Conservation (phyloP, 306 rosid species). For the Acacia crassicarpa region DNA sequence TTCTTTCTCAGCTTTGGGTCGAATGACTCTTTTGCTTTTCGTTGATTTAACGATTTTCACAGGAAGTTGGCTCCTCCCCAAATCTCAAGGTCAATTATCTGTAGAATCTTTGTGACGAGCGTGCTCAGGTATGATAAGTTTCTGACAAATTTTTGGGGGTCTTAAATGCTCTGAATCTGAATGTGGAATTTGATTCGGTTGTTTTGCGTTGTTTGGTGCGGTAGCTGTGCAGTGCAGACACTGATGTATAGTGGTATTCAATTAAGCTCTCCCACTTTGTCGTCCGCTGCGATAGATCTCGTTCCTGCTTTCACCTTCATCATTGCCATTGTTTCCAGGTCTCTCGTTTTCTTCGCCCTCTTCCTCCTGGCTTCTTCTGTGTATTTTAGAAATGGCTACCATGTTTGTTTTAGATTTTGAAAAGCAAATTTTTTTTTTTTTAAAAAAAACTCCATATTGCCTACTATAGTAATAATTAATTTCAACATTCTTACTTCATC, state of each 20-base stretch:
- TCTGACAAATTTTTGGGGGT: not conserved
- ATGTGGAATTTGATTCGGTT: not conserved
- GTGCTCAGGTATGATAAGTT: slow-evolving; percentile 26
- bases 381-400: no score
- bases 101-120: slow-evolving; percentile 31
- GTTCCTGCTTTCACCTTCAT: not conserved
- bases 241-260: slow-evolving; percentile 36
- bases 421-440: no score
- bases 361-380: not conserved
- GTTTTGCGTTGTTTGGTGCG: not conserved
- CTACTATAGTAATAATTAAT: no score
- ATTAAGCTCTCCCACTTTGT: slow-evolving; percentile 53
- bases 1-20: not conserved
- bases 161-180: not conserved
- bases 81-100: slow-evolving; percentile 20
- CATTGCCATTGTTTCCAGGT: not conserved
- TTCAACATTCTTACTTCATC: no score
- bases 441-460: no score
- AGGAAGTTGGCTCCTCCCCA: slow-evolving; percentile 43
- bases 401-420: no score
- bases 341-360: not conserved
- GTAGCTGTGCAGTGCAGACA: slow-evolving; percentile 31
- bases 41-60: not conserved
- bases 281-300: slow-evolving; percentile 43
- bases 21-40: not conserved